Evolutionary conservation across 1,139 yeast genomes (phyloP).

Genomic region (Candida tunisiensis): DNA sequence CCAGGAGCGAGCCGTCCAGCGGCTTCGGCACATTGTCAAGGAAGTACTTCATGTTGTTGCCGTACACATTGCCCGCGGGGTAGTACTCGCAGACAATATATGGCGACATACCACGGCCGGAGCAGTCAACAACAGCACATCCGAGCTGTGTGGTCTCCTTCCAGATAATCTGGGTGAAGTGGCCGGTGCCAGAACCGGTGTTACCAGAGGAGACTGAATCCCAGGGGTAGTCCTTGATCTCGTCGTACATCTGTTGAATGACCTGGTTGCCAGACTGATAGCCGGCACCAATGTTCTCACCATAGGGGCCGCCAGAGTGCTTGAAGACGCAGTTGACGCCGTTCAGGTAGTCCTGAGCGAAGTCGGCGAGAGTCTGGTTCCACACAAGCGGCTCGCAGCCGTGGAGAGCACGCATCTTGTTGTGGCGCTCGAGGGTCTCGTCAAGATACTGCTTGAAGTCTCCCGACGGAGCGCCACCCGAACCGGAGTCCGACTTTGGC

Average conservation of each 20-base stretch:
- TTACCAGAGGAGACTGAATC: slow-evolving; percentile 29
- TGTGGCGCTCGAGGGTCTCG: slow-evolving; percentile 37
- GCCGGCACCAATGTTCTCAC: slow-evolving; percentile 83
- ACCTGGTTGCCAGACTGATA: slow-evolving; percentile 37
- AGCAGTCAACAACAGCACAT: slow-evolving; percentile 38
- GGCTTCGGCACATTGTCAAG: slow-evolving; percentile 40
- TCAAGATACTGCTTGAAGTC: slow-evolving; percentile 8
- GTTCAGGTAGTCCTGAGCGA: slow-evolving; percentile 48
- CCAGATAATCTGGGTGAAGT: slow-evolving; percentile 85
- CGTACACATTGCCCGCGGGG: slow-evolving; percentile 22
- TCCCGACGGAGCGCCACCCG: too few relatives aligned
- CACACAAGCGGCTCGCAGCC: slow-evolving; percentile 44
- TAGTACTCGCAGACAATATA: slow-evolving; percentile 24
- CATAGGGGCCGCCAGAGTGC: slow-evolving; percentile 69
- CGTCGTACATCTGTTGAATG: slow-evolving; percentile 74
- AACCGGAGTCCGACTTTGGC: too few relatives aligned
- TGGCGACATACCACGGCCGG: slow-evolving; percentile 17
- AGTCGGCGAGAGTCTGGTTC: slow-evolving; percentile 42
- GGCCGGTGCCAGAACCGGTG: slow-evolving; percentile 33
- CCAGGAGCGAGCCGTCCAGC: too few relatives aligned
- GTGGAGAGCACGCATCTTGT: slow-evolving; percentile 50
- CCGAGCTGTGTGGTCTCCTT: slow-evolving; percentile 50
- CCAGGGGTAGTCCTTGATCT: slow-evolving; percentile 31
- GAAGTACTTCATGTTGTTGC: too few relatives aligned
- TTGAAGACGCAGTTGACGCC: slow-evolving; percentile 51